Base-by-base conservation (phyloP, 805 yeast species). In the Isabelozyma rhagii region DNA sequence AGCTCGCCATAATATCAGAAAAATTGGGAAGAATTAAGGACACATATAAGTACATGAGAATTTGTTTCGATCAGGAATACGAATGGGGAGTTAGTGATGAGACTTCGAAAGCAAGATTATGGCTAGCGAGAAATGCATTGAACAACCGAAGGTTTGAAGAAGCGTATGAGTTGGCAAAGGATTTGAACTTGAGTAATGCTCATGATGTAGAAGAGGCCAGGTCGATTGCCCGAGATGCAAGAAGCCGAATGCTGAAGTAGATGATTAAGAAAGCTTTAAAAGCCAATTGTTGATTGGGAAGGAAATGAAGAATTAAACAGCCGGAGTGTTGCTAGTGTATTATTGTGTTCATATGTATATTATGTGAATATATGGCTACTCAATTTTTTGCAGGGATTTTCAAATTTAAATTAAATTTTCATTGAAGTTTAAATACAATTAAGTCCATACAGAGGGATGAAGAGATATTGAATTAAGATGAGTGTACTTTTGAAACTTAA, bases 131-230 rank as follows among this genome's bases (percentile, higher is more conserved):
- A 46, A 69, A 78, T 55, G 92, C 90, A 43, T 66, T 84, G 51
- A 74, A 73, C 14, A 66, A 68, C 40, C 72, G 78, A 11, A 80
- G 82, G 52, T 91, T 79, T 72, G 82, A 81, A 44, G 77, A 72
- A 48, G 96, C 97, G 0, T 84, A 84, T 53, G 81, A 77, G 46
- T 81, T 86, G 61, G 94, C 96, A 1, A 79, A 81, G 48, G 88
- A 84, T 49, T 76, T 90, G 55, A 69, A 68, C 44, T 69, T 69
- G 47, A 96, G 93, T 28, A 80, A 87, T n/a, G 85, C 91, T 10
- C 89, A 84, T 49, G 96, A 88, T 60, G 82, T 91, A 15, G 97
- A 91, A 59, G 97, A 91, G 63, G 97, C 97, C 0, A 72, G 97
- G 41, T 77, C 85, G 0, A 85, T 92, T 31, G 89, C 93, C 0